A percentile compares a stretch with the other conserved stretches of the same genome.
Conservation (phyloP, 352 stramenopile species). For the Pythium biforme region DNA sequence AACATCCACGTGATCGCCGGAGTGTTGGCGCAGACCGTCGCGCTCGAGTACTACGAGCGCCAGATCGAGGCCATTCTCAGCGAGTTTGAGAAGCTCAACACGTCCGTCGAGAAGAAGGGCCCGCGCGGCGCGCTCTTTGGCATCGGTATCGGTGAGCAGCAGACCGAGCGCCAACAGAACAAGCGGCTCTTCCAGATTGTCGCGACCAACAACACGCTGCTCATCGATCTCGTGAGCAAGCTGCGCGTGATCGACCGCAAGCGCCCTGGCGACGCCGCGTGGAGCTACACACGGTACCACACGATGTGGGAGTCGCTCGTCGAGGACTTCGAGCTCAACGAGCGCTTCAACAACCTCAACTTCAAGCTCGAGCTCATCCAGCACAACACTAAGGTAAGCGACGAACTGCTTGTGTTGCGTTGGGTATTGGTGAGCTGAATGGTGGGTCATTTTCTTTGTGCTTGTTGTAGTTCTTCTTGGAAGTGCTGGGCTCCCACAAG, state of each 20-base stretch:
- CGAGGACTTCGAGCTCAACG: constrained; percentile 93
- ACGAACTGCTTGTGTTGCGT: background rate
- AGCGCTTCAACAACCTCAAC: constrained; percentile 96
- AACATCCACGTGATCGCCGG: constrained; percentile 93
- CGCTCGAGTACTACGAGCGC: constrained; percentile 95
- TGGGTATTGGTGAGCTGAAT: background rate
- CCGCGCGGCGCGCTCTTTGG: constrained; percentile 70
- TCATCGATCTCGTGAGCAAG: constrained; percentile 96
- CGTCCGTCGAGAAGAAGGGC: constrained; percentile 73
- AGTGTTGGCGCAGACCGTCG: constrained; percentile 95
- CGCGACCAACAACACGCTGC: constrained; percentile 95
- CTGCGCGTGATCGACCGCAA: constrained; percentile 95
- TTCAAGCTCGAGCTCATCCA: constrained; percentile 97
- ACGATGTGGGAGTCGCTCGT: constrained; percentile 86
- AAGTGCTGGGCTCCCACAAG: constrained; percentile 96
- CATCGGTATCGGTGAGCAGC: constrained; percentile 38
- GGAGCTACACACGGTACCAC: constrained; percentile 95
- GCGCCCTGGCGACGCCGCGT: constrained; percentile 89
- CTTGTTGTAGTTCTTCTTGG: constrained; percentile 92
- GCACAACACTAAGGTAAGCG: constrained; percentile 94
- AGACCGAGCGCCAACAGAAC: constrained; percentile 72
- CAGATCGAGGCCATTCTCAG: constrained; percentile 94
- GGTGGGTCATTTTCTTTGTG: background rate
- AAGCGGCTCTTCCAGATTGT: constrained; percentile 90
- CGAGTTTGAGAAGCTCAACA: constrained; percentile 95